Percentiles rank a stretch among this genome's conserved stretches.
Evolutionary conservation across 1,284 basidiomycete genomes (phyloP).

Genomic region (Somion occarium): DNA sequence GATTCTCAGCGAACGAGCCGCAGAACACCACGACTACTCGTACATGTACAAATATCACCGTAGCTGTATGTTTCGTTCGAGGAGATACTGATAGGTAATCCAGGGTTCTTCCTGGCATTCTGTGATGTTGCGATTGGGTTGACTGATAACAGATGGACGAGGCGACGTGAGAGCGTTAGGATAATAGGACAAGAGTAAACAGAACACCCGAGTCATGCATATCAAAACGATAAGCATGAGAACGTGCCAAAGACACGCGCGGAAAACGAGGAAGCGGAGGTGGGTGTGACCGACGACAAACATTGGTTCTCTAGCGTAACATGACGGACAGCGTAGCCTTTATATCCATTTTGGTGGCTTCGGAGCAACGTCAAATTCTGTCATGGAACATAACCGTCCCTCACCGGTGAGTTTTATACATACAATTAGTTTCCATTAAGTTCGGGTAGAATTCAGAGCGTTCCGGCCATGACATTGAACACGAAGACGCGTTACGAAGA

Average conservation of each 20-base stretch:
- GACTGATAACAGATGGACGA: neutral
- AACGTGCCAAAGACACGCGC: neutral
- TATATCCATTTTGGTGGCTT: neutral
- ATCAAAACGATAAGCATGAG: neutral
- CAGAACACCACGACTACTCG: constrained; percentile 20
- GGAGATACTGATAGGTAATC: constrained; percentile 42
- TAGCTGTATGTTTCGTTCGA: constrained; percentile 63
- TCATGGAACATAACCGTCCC: no score
- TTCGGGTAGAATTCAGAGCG: neutral
- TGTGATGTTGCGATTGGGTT: neutral
- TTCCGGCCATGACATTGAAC: neutral
- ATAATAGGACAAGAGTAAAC: neutral
- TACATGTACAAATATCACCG: constrained; percentile 83
- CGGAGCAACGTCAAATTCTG: neutral
- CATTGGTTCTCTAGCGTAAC: neutral
- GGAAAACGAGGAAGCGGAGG: neutral
- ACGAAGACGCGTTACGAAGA: neutral
- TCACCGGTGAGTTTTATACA: neutral
- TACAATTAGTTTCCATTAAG: neutral
- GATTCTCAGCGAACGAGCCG: neutral
- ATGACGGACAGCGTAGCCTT: neutral
- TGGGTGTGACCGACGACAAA: neutral
- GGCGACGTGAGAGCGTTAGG: neutral
- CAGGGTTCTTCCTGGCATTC: neutral
- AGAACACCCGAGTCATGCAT: neutral